Base-by-base conservation (phyloP, 768 basidiomycete genomes). In the Serendipita sp. region DNA sequence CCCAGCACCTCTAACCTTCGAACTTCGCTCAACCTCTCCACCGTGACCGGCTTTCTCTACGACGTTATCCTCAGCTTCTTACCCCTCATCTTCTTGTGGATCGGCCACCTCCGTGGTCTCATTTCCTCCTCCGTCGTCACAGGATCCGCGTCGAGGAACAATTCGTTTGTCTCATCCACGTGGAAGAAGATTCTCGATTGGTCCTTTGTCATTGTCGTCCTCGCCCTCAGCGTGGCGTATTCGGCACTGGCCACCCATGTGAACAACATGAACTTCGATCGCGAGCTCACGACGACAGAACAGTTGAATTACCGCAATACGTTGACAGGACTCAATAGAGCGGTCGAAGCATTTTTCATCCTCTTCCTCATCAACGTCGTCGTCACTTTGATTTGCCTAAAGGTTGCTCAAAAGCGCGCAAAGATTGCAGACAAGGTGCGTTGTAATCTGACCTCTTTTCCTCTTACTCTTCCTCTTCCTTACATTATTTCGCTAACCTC, bases 101-200 rank as follows among this genome's bases (percentile, higher is more conserved):
- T 58, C 30, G 4, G 22, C 31, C 53, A 58, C 30, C 22, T 58
- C 17, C 53, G 53, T 33, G 53, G 53, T 11, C 11, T 24, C 30
- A 13, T 58, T 58, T 4, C 31, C n/a, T n/a, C n/a, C n/a, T n/a
- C n/a, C n/a, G n/a, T n/a, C 24, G 22, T 9, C 17, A 28, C 30
- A n/a, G 53, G 17, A 9, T 3, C 22, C 17, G 53, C 17, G 17
- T 24, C 1, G 11, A 26, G 2, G 17, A 22, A 28, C 17, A 58
- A 11, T 13, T 31, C 53, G 17, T 33, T 22, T 22, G 53, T 33
- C 31, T 17, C 53, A 58, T 31, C 22, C 17, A n/a, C 31, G 1
- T 58, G 53, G 53, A 58, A 58, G 53, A 22, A 31, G 17, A 58
- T 58, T 33, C 22, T 58, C 11, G 53, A 58, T 33, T 58, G 53